Evolutionary conservation across 75 land plant genomes (phyloP).

Genomic region (Pinus taeda): DNA sequence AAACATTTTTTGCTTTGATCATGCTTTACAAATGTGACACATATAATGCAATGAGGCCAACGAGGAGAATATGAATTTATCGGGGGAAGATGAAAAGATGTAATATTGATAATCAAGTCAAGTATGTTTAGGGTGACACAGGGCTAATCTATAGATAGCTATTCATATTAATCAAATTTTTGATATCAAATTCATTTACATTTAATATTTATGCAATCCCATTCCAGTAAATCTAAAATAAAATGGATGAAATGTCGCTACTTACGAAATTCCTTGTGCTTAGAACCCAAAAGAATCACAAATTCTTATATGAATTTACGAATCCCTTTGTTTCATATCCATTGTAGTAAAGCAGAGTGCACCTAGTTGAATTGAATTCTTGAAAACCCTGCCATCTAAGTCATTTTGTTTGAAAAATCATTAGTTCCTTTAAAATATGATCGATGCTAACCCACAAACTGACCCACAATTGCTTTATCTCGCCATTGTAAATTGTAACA

Average conservation of each 20-base stretch:
- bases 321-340: slow-evolving; percentile 49
- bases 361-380: slow-evolving; percentile 29
- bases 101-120: not conserved
- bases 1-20: too few species aligned
- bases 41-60: too few species aligned
- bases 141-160: slow-evolving; percentile 71
- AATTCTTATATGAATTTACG: slow-evolving; percentile 57
- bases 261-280: slow-evolving; percentile 89
- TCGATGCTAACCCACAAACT: not conserved
- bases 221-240: not conserved
- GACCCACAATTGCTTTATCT: slow-evolving; percentile 34
- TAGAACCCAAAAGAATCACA: slow-evolving; percentile 86
- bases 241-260: slow-evolving; percentile 8
- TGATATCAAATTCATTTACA: too few species aligned
- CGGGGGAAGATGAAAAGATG: too few species aligned
- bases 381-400: slow-evolving; percentile 72
- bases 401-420: not conserved
- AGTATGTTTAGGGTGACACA: slow-evolving; percentile 56
- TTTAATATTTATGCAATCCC: not conserved
- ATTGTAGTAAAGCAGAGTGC: slow-evolving; percentile 62
- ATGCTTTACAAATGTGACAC: too few species aligned
- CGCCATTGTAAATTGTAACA: slow-evolving; percentile 83
- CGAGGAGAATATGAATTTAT: too few species aligned
- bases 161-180: not conserved
- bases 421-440: too few species aligned